Conservation (phyloP, 73 alveolate genomes). For the Stentor roeselii region DNA sequence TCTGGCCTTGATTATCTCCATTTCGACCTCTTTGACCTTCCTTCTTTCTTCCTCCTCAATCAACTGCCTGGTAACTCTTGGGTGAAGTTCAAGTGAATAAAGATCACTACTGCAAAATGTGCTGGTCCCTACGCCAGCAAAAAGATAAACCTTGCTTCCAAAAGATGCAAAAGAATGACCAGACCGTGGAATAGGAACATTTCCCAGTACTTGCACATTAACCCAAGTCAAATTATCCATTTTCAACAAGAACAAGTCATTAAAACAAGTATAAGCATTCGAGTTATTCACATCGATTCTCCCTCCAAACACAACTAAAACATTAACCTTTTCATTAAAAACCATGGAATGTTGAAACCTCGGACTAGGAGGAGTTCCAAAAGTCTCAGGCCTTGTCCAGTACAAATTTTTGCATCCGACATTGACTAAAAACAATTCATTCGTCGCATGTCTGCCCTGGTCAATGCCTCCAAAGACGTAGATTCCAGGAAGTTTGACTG, state of each 20-base stretch:
- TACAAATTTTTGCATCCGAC: neutral
- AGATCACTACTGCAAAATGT: slow-evolving; percentile 13
- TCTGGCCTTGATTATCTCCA: neutral
- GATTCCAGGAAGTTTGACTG: slow-evolving; percentile 12
- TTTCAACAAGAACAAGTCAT: neutral
- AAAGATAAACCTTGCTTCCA: neutral
- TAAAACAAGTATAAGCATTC: neutral
- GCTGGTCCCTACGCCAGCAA: slow-evolving; percentile 21
- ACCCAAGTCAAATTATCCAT: slow-evolving; percentile 18
- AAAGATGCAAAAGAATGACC: slow-evolving; percentile 20
- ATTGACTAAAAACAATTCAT: neutral
- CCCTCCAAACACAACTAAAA: slow-evolving; percentile 7
- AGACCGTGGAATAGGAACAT: slow-evolving; percentile 21
- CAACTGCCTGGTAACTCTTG: neutral
- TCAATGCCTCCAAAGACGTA: slow-evolving; percentile 19
- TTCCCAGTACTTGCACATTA: slow-evolving; percentile 2
- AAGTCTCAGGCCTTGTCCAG: slow-evolving; percentile 7
- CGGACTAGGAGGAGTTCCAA: slow-evolving; percentile 8
- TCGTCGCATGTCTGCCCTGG: neutral
- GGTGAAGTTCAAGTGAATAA: neutral
- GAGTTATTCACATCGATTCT: neutral
- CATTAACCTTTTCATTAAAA: slow-evolving; percentile 12
- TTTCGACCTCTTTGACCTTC: neutral
- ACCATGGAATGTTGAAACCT: slow-evolving; percentile 13
- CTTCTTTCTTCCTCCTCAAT: slow-evolving; percentile 25